phyloP scores from a whole-genome alignment of 176 grass and related monocot species.

The maize (Zea mays) region DNA sequence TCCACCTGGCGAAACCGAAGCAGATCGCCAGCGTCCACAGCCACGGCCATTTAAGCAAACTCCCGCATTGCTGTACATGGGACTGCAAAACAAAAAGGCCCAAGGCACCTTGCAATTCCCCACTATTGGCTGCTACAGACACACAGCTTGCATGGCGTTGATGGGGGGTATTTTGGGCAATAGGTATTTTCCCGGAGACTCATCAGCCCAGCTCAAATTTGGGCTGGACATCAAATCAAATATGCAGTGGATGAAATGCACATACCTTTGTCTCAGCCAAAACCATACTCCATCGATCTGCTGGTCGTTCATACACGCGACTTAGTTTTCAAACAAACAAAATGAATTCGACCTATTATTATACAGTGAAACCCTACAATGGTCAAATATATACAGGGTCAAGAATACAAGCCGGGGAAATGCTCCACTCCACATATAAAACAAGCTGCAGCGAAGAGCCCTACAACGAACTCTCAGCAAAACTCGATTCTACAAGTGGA shows the following conservation, averaged over 20 bases:
- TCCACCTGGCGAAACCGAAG: too few relatives aligned
- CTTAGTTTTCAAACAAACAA: not conserved
- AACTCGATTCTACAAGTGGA: not conserved
- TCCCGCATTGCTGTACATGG: too few relatives aligned
- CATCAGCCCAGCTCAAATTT: too few relatives aligned
- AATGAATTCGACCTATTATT: not conserved
- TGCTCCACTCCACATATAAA: not conserved
- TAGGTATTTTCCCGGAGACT: too few relatives aligned
- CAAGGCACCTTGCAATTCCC: too few relatives aligned
- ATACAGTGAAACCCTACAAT: conserved; percentile 8
- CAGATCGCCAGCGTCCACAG: too few relatives aligned
- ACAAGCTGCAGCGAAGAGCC: not conserved
- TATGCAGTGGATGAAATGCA: not conserved
- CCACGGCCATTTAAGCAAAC: too few relatives aligned
- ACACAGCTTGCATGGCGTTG: too few relatives aligned
- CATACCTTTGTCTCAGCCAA: not conserved
- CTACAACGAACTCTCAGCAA: not conserved
- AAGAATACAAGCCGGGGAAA: not conserved
- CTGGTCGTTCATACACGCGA: not conserved
- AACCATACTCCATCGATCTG: not conserved
- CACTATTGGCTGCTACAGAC: too few relatives aligned
- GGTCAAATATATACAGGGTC: conserved; percentile 20
- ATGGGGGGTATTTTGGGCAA: too few relatives aligned
- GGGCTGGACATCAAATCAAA: not conserved
- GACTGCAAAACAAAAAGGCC: too few relatives aligned